A percentile compares a stretch with the other conserved stretches of the same genome.
Evolutionary conservation across 345 rosid genomes (phyloP).

Genomic region (Microthlaspi erraticum): DNA sequence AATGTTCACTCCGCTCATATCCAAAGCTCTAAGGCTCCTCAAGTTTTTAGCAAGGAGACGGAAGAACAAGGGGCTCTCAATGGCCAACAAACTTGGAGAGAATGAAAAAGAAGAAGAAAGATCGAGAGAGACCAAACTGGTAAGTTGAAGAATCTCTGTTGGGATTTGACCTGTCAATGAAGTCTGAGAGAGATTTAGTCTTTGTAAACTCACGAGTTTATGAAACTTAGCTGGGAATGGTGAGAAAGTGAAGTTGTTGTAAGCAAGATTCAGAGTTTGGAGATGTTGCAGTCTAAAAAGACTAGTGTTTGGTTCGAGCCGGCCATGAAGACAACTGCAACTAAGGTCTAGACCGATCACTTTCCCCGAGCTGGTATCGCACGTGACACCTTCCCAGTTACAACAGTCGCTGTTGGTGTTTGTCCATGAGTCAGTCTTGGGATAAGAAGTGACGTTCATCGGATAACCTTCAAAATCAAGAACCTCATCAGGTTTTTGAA

Average conservation of each 20-base stretch:
- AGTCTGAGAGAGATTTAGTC: constrained; percentile 17
- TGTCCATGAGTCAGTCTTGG: constrained; percentile 1
- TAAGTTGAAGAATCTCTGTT: not conserved
- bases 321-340: constrained; percentile 18
- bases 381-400: constrained; percentile 26
- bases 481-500: not conserved
- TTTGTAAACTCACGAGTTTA: not conserved
- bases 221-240: constrained; percentile 4
- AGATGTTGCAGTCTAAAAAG: constrained; percentile 11
- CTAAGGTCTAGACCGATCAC: constrained; percentile 25
- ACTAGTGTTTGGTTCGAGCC: not conserved
- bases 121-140: constrained; percentile 25
- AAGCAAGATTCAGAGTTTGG: constrained; percentile 39
- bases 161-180: constrained; percentile 12
- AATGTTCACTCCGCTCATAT: constrained; percentile 2
- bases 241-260: constrained; percentile 32
- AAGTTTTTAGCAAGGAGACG: constrained; percentile 4
- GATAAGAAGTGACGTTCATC: not conserved
- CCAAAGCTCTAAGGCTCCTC: constrained; percentile 5
- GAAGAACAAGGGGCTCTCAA: constrained; percentile 1
- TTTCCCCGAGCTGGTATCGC: constrained; percentile 8
- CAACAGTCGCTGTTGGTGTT: constrained; percentile 17
- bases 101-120: constrained; percentile 10
- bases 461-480: constrained; percentile 7
- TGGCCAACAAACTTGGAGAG: not conserved